Conservation (phyloP, 495 filamentous ascomycete species). For the Daldinia grandis region DNA sequence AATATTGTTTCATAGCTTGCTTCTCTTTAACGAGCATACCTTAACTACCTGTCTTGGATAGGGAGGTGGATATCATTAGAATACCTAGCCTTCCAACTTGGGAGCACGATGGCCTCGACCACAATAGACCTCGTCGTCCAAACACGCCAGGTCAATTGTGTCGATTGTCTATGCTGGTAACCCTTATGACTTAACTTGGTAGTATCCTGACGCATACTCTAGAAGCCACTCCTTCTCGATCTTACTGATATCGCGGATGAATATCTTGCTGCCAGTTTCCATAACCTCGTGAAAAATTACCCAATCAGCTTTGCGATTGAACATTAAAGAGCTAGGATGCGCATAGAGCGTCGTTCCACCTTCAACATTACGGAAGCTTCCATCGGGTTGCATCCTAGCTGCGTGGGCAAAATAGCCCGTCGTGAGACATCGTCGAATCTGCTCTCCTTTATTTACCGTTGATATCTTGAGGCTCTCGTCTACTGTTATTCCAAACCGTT, state of each 20-base stretch:
- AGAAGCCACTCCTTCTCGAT: slow-evolving; percentile 91
- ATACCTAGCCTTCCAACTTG: background rate
- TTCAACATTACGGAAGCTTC: slow-evolving; percentile 82
- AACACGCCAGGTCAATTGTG: background rate
- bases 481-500: slow-evolving; percentile 79
- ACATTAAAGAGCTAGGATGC: slow-evolving; percentile 94
- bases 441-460: slow-evolving; percentile 64
- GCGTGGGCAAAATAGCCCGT: slow-evolving; percentile 95
- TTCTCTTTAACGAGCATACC: slow-evolving; percentile 30
- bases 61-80: slow-evolving; percentile 10
- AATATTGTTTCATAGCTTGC: slow-evolving; percentile 34
- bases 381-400: slow-evolving; percentile 94
- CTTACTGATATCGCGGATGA: slow-evolving; percentile 89
- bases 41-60: slow-evolving; percentile 14
- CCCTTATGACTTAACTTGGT: slow-evolving; percentile 60
- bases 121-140: slow-evolving; percentile 10
- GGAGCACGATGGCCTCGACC: background rate
- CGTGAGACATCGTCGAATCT: slow-evolving; percentile 86
- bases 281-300: slow-evolving; percentile 96
- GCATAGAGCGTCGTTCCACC: slow-evolving; percentile 79
- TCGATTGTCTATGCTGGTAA: slow-evolving; percentile 2
- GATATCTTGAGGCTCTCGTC: slow-evolving; percentile 61
- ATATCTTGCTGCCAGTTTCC: slow-evolving; percentile 89
- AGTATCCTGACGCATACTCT: slow-evolving; percentile 89
- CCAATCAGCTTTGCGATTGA: slow-evolving; percentile 98